Percentiles rank a stretch among this genome's conserved stretches.
Evolutionary conservation across 169 alveolate genomes (phyloP).

Genomic region (Plasmodium coatneyi): DNA sequence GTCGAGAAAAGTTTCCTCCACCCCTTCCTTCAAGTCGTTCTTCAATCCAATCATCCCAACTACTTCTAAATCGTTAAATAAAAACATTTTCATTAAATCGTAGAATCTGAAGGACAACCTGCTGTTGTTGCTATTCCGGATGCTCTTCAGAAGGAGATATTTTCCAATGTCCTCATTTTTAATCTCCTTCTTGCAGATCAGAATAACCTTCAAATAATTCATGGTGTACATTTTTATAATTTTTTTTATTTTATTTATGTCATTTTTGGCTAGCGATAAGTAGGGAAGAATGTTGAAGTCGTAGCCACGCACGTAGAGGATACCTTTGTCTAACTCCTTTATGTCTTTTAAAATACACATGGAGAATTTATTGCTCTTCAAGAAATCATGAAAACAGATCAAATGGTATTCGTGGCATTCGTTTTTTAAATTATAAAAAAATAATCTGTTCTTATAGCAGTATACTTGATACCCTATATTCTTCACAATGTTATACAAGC

Average conservation of each 20-base stretch:
- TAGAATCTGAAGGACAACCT: conserved; percentile 34
- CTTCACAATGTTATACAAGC: conserved; percentile 29
- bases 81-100: conserved; percentile 67
- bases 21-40: conserved; percentile 59
- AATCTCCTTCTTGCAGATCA: conserved; percentile 63
- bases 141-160: conserved; percentile 43
- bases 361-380: conserved; percentile 56
- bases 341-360: conserved; percentile 53
- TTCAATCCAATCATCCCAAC: conserved; percentile 71
- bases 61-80: conserved; percentile 57
- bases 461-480: conserved; percentile 24
- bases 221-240: conserved; percentile 48
- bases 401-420: conserved; percentile 31
- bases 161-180: conserved; percentile 72
- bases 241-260: conserved; percentile 47
- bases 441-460: conserved; percentile 35
- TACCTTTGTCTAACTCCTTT: conserved; percentile 34
- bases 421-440: conserved; percentile 59
- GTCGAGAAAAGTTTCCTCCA: conserved; percentile 49
- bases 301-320: conserved; percentile 68
- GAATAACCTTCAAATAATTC: conserved; percentile 63
- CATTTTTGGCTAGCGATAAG: conserved; percentile 44
- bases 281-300: conserved; percentile 60
- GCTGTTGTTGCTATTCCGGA: not conserved
- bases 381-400: conserved; percentile 69